A percentile compares a stretch with the other conserved stretches of the same genome.
phyloP scores from a whole-genome alignment of 345 rosid species.

The Punica granatum region DNA sequence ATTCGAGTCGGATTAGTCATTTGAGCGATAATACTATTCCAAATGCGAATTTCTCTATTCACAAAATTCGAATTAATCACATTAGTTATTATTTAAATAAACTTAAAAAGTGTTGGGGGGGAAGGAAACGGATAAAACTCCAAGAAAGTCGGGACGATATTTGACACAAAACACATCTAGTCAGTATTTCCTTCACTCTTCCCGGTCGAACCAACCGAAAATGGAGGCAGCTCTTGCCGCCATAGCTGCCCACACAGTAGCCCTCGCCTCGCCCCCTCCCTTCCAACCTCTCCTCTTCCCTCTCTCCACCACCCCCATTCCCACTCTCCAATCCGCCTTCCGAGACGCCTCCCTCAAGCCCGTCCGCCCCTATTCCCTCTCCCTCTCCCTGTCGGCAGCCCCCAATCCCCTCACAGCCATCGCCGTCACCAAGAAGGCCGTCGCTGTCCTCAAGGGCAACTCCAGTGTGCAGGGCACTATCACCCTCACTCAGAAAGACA shows the following conservation, averaged over 20 bases:
- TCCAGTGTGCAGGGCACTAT: conserved; percentile 69
- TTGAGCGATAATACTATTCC: too few species aligned
- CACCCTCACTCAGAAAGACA: conserved; percentile 62
- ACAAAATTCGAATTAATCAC: too few species aligned
- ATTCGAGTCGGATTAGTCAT: too few species aligned
- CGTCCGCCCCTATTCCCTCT: too few species aligned
- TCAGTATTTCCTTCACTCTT: not conserved
- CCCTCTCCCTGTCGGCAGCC: conserved; percentile 27
- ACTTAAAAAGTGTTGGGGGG: too few species aligned
- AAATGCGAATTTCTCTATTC: too few species aligned
- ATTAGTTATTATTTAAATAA: too few species aligned
- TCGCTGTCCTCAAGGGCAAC: conserved; percentile 70
- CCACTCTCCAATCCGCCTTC: too few species aligned
- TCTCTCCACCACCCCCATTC: conserved; percentile 38
- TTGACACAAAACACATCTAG: too few species aligned
- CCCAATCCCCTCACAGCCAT: conserved; percentile 38
- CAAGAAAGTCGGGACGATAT: too few species aligned
- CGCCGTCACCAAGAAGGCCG: conserved; percentile 72
- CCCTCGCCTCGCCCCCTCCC: not conserved
- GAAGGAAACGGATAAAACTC: too few species aligned
- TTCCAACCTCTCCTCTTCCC: conserved; percentile 53
- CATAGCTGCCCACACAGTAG: conserved; percentile 51
- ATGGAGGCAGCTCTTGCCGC: conserved; percentile 35
- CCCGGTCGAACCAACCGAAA: not conserved
- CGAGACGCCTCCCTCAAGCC: too few species aligned